phyloP scores from a whole-genome alignment of 2,329 filamentous ascomycete species.

The Aplosporella prunicola region DNA sequence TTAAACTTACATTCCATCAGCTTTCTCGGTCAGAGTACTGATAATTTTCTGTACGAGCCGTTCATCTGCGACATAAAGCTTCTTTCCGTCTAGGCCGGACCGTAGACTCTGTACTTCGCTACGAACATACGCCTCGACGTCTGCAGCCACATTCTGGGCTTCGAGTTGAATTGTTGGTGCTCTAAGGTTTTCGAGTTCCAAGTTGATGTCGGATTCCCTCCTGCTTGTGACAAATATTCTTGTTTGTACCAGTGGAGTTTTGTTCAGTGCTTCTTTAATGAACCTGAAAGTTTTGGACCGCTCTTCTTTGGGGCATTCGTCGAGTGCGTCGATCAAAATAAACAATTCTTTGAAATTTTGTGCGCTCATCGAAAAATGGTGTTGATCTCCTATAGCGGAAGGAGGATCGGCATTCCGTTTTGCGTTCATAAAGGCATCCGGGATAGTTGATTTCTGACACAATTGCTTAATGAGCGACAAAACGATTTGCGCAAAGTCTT shows the following conservation, averaged over 20 bases:
- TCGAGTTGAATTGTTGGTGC: neutral
- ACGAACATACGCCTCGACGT: neutral
- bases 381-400: neutral
- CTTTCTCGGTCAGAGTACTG: neutral
- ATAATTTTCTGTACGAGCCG: neutral
- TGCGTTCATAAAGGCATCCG: neutral
- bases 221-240: conserved; percentile 1
- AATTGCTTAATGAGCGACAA: conserved; percentile 12
- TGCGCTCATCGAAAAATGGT: neutral
- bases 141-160: neutral
- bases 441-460: conserved; percentile 5
- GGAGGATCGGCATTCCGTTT: neutral
- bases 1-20: conserved; percentile 1
- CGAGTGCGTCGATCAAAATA: conserved; percentile 4
- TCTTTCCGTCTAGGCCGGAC: neutral
- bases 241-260: neutral
- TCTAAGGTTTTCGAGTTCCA: neutral
- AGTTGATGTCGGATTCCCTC: neutral
- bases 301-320: conserved; percentile 3
- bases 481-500: conserved; percentile 7
- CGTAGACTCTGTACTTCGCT: neutral
- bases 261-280: neutral
- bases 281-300: neutral
- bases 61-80: neutral
- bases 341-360: conserved; percentile 1